A percentile compares a stretch with the other conserved stretches of the same genome.
These are phyloP conservation scores for Kodamaea leandrae DNA, from an alignment of 805 yeast species.

Conservation along the genomic window DNA sequence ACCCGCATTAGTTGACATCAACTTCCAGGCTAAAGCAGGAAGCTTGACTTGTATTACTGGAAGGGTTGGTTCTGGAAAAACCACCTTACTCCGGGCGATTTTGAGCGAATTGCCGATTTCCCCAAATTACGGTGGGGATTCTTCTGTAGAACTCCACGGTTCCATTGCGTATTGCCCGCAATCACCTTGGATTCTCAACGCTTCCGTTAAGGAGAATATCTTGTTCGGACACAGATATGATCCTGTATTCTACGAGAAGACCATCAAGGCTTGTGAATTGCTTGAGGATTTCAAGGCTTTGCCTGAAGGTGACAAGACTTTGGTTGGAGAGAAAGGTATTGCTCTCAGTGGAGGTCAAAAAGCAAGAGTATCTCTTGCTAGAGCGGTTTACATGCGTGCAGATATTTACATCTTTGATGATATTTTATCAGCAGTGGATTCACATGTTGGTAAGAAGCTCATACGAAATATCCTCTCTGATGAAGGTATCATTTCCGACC, in stretches of 20 bases:
- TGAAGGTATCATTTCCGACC: conserved; percentile 31
- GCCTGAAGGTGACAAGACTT: conserved; percentile 42
- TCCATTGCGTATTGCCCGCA: conserved; percentile 39
- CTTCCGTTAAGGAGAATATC: conserved; percentile 39
- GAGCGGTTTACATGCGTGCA: conserved; percentile 42
- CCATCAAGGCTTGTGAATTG: conserved; percentile 39
- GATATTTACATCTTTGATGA: conserved; percentile 41
- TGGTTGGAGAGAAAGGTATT: conserved; percentile 44
- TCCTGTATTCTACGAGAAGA: conserved; percentile 27
- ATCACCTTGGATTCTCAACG: conserved; percentile 41
- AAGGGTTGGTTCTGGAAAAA: conserved; percentile 40
- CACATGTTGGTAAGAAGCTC: conserved; percentile 41
- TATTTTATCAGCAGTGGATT: conserved; percentile 41
- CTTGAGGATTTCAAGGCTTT: conserved; percentile 31
- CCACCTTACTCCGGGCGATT: conserved; percentile 36
- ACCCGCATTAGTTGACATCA: conserved; percentile 15
- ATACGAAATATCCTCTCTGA: conserved; percentile 30
- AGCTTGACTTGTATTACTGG: conserved; percentile 43
- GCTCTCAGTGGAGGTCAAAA: conserved; percentile 44
- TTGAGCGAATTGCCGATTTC: conserved; percentile 30
- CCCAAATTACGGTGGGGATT: not conserved
- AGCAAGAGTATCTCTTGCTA: conserved; percentile 40
- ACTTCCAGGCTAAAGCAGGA: conserved; percentile 26
- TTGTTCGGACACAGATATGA: conserved; percentile 35
- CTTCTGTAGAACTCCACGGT: conserved; percentile 19